A percentile compares a stretch with the other conserved stretches of the same genome.
Evolutionary conservation across 1,284 basidiomycete genomes (phyloP).

Genomic region (Erythrobasidium hasegawianum): DNA sequence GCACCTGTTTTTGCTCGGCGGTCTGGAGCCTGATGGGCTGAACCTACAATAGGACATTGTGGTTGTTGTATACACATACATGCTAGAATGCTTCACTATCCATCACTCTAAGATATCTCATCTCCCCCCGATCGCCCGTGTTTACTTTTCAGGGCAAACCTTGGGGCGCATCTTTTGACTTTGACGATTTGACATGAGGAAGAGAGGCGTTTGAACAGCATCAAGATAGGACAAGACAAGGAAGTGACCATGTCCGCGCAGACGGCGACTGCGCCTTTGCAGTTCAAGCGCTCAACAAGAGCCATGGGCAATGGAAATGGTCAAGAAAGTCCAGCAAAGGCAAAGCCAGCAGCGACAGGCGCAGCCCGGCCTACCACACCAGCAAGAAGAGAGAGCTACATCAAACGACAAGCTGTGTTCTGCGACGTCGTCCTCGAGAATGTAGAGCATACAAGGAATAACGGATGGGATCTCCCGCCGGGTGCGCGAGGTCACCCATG

Average conservation of each 20-base stretch:
- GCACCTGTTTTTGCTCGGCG: conserved; percentile 27
- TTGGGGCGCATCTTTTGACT: too few relatives aligned
- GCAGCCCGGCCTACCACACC: conserved; percentile 1
- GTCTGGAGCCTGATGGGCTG: conserved; percentile 20
- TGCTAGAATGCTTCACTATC: too few relatives aligned
- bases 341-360: conserved; percentile 8
- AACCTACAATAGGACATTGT: too few relatives aligned
- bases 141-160: too few relatives aligned
- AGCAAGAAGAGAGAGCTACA: neutral
- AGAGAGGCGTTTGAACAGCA: too few relatives aligned
- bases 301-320: neutral
- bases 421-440: conserved; percentile 34
- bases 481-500: too few relatives aligned
- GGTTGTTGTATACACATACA: too few relatives aligned
- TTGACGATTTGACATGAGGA: too few relatives aligned
- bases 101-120: too few relatives aligned
- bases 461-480: conserved; percentile 31
- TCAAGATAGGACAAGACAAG: too few relatives aligned
- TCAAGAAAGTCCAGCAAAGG: neutral
- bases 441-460: conserved; percentile 1
- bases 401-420: conserved; percentile 17
- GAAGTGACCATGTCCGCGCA: neutral
- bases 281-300: neutral
- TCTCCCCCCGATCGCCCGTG: too few relatives aligned
- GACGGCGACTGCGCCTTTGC: neutral